Percentiles rank a stretch among this genome's conserved stretches.
Conservation (phyloP, 805 yeast species). For the Wickerhamomyces pijperi region DNA sequence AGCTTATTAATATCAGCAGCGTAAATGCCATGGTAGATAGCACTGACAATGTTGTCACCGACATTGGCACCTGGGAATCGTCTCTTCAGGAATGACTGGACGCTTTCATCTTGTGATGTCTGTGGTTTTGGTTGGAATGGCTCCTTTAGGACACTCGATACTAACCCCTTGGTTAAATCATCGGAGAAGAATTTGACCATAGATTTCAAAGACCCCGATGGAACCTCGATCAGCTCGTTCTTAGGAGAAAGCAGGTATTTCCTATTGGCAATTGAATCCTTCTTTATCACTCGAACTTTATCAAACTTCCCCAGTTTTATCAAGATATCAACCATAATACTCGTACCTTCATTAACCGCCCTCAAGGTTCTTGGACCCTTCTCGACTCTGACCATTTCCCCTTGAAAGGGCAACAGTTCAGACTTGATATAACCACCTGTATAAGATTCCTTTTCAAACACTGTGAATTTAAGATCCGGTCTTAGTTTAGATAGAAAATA, state of each 20-base stretch:
- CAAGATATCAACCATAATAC: constrained; percentile 53
- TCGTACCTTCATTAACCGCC: constrained; percentile 71
- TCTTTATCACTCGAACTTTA: constrained; percentile 48
- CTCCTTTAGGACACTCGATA: constrained; percentile 37
- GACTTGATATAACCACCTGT: constrained; percentile 79
- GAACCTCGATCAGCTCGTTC: constrained; percentile 40
- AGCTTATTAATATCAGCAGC: constrained; percentile 69
- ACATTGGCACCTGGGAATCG: constrained; percentile 39
- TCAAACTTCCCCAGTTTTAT: constrained; percentile 31
- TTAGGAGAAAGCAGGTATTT: constrained; percentile 46
- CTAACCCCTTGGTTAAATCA: constrained; percentile 33
- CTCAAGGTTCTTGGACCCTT: constrained; percentile 88
- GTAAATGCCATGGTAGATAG: constrained; percentile 79
- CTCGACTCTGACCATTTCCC: constrained; percentile 26
- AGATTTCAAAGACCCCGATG: constrained; percentile 27
- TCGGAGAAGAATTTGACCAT: constrained; percentile 25
- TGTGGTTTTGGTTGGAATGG: constrained; percentile 28
- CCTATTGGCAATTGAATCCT: constrained; percentile 51
- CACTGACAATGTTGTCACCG: constrained; percentile 54
- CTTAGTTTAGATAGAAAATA: constrained; percentile 59
- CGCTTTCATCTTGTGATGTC: constrained; percentile 49
- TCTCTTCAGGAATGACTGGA: constrained; percentile 54
- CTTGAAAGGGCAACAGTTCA: constrained; percentile 21
- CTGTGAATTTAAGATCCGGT: constrained; percentile 59
- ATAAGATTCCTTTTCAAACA: constrained; percentile 44